Evolutionary conservation across 2,329 filamentous ascomycete species (phyloP).

Genomic region (Exophiala sp.): DNA sequence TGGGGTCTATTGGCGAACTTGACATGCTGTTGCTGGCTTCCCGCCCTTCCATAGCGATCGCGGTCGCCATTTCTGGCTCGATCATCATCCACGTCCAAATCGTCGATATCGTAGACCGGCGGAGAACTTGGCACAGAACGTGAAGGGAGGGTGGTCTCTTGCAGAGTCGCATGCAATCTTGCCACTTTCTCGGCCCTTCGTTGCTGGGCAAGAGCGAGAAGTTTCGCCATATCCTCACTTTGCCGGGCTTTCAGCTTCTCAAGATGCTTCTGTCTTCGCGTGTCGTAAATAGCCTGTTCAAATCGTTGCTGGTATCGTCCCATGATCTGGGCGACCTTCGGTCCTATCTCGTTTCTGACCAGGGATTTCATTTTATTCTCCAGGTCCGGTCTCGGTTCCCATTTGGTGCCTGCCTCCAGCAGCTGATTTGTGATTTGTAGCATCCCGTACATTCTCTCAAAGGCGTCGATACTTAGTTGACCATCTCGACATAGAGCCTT

Average conservation of each 20-base stretch:
- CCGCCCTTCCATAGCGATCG: not conserved
- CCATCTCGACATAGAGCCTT: constrained; percentile 11
- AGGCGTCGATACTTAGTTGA: constrained; percentile 4
- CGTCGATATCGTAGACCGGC: constrained; percentile 18
- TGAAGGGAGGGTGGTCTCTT: not conserved
- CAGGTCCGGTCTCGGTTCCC: constrained; percentile 14
- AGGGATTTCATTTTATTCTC: constrained; percentile 17
- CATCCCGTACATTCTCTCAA: constrained; percentile 13
- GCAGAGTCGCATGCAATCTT: not conserved
- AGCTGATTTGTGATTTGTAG: constrained; percentile 7
- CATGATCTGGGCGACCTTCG: constrained; percentile 12
- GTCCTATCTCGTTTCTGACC: constrained; percentile 10
- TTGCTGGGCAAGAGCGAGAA: not conserved
- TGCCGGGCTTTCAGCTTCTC: constrained; percentile 7
- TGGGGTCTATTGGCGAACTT: constrained; percentile 3
- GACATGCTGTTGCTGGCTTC: not conserved
- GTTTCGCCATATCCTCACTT: constrained; percentile 1
- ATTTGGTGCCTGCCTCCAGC: constrained; percentile 7
- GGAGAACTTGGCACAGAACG: not conserved
- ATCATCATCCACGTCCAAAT: constrained; percentile 7
- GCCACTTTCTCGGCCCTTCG: constrained; percentile 2
- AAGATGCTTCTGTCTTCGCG: not conserved
- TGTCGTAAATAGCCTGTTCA: not conserved
- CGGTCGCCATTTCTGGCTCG: not conserved
- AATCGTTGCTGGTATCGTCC: not conserved